These are phyloP conservation scores for Trametes hirsuta DNA, from an alignment of 1,284 basidiomycete species.

Conservation along the genomic window DNA sequence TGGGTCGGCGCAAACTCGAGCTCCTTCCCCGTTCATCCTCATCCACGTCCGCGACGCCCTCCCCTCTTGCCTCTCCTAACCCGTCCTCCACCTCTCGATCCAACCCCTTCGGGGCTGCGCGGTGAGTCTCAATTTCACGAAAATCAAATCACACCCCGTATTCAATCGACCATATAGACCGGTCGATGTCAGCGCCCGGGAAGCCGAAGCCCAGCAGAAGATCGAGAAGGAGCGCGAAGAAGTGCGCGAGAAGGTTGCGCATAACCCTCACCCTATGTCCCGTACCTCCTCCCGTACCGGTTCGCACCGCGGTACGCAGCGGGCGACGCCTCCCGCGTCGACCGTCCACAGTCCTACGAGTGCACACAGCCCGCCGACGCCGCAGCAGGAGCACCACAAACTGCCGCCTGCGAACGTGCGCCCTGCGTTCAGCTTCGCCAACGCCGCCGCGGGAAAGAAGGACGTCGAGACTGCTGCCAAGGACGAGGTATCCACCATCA, in stretches of 20 bases:
- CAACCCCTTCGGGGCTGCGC: conserved; percentile 90
- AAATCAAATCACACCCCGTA: neutral
- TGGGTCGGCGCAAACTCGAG: conserved; percentile 78
- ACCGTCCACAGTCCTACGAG: conserved; percentile 24
- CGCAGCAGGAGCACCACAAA: conserved; percentile 37
- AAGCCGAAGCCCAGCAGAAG: conserved; percentile 74
- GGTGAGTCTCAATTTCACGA: conserved; percentile 44
- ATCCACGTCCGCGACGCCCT: conserved; percentile 59
- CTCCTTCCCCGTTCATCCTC: conserved; percentile 76
- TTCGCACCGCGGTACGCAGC: conserved; percentile 64
- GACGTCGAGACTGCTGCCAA: conserved; percentile 32
- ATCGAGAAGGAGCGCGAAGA: conserved; percentile 67
- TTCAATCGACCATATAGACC: conserved; percentile 53
- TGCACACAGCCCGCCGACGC: conserved; percentile 32
- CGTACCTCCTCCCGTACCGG: conserved; percentile 70
- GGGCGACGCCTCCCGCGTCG: conserved; percentile 46
- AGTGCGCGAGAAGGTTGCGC: conserved; percentile 33
- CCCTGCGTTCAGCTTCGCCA: conserved; percentile 73
- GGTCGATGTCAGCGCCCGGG: conserved; percentile 80
- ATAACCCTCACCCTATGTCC: conserved; percentile 61
- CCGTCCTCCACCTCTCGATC: conserved; percentile 50
- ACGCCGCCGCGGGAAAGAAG: conserved; percentile 44
- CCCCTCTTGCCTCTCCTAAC: conserved; percentile 77
- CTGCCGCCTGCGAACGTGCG: conserved; percentile 45
- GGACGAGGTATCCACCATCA: conserved; percentile 38